Conservation (phyloP, 805 yeast species). For the Yarrowia porcina region DNA sequence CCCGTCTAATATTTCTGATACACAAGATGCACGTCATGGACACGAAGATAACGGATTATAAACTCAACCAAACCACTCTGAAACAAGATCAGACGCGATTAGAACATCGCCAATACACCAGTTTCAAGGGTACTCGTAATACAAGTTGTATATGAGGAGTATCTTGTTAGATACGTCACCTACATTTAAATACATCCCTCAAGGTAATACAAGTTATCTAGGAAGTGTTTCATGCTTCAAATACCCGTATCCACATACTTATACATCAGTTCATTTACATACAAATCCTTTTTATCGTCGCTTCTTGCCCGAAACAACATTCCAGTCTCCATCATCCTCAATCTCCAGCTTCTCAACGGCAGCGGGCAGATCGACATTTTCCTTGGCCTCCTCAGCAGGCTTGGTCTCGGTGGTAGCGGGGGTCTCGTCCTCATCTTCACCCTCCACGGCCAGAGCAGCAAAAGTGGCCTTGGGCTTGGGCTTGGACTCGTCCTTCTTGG, state of each 20-base stretch:
- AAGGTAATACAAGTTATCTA: too few species aligned
- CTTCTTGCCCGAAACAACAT: slow-evolving; percentile 31
- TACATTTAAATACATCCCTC: too few species aligned
- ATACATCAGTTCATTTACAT: slow-evolving; percentile 6
- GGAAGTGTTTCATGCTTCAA: too few species aligned
- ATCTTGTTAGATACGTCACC: too few species aligned
- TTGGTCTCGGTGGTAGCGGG: slow-evolving; percentile 19
- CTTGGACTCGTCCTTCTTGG: slow-evolving; percentile 22
- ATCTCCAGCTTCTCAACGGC: slow-evolving; percentile 22
- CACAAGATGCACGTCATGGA: too few species aligned
- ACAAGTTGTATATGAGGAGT: too few species aligned
- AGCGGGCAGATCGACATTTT: slow-evolving; percentile 26
- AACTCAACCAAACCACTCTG: too few species aligned
- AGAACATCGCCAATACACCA: too few species aligned
- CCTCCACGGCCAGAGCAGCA: slow-evolving; percentile 22
- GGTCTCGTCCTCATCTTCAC: slow-evolving; percentile 25
- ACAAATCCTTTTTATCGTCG: slow-evolving; percentile 25
- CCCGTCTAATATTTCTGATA: too few species aligned
- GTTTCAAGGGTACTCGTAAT: too few species aligned
- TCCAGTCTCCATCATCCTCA: slow-evolving; percentile 32
- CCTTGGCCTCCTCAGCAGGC: slow-evolving; percentile 30
- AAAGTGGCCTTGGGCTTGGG: slow-evolving; percentile 10
- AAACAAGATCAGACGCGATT: too few species aligned
- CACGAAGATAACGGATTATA: too few species aligned
- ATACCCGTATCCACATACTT: neutral